Base-by-base conservation (phyloP, 2,329 filamentous ascomycete genomes). In the Kalmusia sp. region DNA sequence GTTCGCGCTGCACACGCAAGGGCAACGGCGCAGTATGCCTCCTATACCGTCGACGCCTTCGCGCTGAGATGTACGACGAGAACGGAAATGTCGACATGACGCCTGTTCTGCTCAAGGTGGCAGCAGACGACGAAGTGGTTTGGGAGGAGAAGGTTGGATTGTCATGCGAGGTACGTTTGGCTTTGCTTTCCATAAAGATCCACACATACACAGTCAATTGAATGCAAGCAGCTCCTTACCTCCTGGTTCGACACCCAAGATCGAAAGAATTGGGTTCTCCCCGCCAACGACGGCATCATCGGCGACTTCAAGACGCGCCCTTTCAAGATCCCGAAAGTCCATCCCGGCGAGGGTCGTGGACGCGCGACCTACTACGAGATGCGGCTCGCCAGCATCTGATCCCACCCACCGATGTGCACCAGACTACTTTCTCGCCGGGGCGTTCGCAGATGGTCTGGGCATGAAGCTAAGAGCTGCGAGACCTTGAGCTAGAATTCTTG, bases 231-330 rank as follows among this genome's bases (percentile, higher is more conserved):
- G 57, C 25, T 69, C 3, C n/a, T 44, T 4, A 24, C 55, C 4
- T 2, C n/a, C 5, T 68, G 63, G 63, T 12, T 15, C 1, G 33
- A n/a, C 1, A 17, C 46, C 6, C 43, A 59, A n/a, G 65, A 69
- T 8, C 44, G 48, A 15, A 57, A 28, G 45, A 72, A 71, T 38
- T 71, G 70, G 68, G 63, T 68, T 6, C 46, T 68, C 0, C 67
- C 67, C 1, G 9, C 17, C 8, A 47, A 61, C 9, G 31, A 55
- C 6, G n/a, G n/a, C n/a, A n/a, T n/a, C n/a, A n/a, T n/a, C n/a
- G n/a, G n/a, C n/a, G n/a, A n/a, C n/a, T n/a, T n/a, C n/a, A n/a
- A n/a, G n/a, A n/a, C n/a, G n/a, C n/a, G n/a, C n/a, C n/a, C n/a
- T n/a, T n/a, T n/a, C n/a, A n/a, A n/a, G n/a, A n/a, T n/a, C n/a